Conservation (phyloP, 768 basidiomycete species). For the Tylopilus sp. region DNA sequence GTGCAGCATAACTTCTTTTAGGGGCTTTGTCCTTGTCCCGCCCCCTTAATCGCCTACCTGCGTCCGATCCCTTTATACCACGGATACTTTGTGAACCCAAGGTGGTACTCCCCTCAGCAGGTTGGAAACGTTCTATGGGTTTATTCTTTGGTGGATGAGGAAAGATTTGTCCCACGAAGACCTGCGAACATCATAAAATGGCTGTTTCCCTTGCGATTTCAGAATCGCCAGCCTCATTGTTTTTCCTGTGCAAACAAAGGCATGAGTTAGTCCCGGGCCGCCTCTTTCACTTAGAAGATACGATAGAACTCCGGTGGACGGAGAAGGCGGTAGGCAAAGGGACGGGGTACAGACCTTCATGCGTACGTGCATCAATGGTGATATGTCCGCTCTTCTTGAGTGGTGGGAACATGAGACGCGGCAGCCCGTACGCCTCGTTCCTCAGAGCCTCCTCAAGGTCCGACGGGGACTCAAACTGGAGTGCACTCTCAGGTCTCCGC, state of each 20-base stretch:
- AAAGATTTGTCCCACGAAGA: slow-evolving; percentile 93
- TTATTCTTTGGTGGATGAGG: slow-evolving; percentile 83
- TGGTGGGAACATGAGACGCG: slow-evolving; percentile 89
- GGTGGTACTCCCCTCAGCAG: slow-evolving; percentile 26
- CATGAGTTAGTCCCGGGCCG: neutral
- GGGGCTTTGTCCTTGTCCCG: slow-evolving; percentile 21
- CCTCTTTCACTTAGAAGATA: slow-evolving; percentile 4
- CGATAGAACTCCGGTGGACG: neutral
- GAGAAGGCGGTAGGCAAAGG: slow-evolving; percentile 7
- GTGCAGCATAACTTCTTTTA: slow-evolving; percentile 27
- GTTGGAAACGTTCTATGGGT: slow-evolving; percentile 60
- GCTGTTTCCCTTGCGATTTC: slow-evolving; percentile 93
- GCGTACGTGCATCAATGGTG: slow-evolving; percentile 83
- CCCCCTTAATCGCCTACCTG: slow-evolving; percentile 47
- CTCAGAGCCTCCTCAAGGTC: slow-evolving; percentile 56
- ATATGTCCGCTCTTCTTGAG: slow-evolving; percentile 90
- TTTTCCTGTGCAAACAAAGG: slow-evolving; percentile 52
- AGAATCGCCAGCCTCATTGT: slow-evolving; percentile 91
- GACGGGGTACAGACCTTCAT: slow-evolving; percentile 54
- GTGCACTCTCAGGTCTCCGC: neutral
- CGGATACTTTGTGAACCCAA: slow-evolving; percentile 26
- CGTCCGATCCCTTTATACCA: slow-evolving; percentile 46
- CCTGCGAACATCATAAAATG: slow-evolving; percentile 93
- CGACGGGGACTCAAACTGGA: slow-evolving; percentile 17
- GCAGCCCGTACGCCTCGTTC: slow-evolving; percentile 82